Percentiles rank a stretch among this genome's conserved stretches.
Conservation (phyloP, 1,139 yeast species). For the Lodderomyces parapsilosis region DNA sequence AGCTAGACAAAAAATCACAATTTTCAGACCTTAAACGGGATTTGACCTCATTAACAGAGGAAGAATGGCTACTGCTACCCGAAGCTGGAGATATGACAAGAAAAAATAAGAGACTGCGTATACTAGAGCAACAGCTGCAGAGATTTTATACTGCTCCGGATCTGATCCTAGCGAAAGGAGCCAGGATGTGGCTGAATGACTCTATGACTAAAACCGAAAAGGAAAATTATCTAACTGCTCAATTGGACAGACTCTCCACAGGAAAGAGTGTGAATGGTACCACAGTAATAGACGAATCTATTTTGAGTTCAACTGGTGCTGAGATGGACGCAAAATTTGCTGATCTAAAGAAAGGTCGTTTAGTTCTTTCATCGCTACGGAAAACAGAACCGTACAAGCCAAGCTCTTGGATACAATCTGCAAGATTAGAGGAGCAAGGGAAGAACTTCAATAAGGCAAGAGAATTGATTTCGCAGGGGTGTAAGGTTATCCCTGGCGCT, state of each 20-base stretch:
- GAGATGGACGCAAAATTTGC: constrained; percentile 15
- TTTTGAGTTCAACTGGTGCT: constrained; percentile 10
- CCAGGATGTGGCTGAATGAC: constrained; percentile 3
- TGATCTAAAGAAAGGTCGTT: constrained; percentile 46
- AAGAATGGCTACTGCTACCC: constrained; percentile 81
- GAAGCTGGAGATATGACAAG: constrained; percentile 88
- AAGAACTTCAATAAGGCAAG: constrained; percentile 58
- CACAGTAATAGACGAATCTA: constrained; percentile 21
- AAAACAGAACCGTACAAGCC: constrained; percentile 73
- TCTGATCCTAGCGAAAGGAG: constrained; percentile 38
- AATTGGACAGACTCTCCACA: constrained; percentile 35
- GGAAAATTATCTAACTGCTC: constrained; percentile 49
- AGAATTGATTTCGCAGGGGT: constrained; percentile 66
- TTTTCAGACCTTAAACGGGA: constrained; percentile 59
- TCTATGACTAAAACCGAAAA: constrained; percentile 30
- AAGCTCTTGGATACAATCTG: constrained; percentile 86
- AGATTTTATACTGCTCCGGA: constrained; percentile 87
- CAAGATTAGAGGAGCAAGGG: constrained; percentile 72
- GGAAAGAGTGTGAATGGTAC: constrained; percentile 39
- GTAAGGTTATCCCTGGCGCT: constrained; percentile 60
- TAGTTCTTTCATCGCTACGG: constrained; percentile 65
- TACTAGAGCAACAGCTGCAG: constrained; percentile 61
- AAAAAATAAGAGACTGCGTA: constrained; percentile 68
- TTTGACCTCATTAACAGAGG: constrained; percentile 56
- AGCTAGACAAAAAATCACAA: constrained; percentile 13